Evolutionary conservation across 2,329 filamentous ascomycete genomes (phyloP).

Genomic region (Arachnomyces sp.): DNA sequence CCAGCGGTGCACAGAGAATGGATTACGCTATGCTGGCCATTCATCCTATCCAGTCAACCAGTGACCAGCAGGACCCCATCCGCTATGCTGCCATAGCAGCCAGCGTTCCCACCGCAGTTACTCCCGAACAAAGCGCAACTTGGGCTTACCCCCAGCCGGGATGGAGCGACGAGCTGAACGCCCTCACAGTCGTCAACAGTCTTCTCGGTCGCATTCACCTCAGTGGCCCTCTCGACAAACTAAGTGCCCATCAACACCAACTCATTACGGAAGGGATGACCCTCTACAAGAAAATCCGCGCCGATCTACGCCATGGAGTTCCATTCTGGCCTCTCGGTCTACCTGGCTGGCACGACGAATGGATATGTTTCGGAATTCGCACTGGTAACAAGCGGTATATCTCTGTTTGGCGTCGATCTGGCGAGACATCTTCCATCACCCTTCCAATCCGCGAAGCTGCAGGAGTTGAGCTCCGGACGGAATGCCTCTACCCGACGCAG

Average conservation of each 20-base stretch:
- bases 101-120: conserved; percentile 25
- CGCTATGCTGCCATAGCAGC: conserved; percentile 26
- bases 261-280: conserved; percentile 24
- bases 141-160: conserved; percentile 30
- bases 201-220: conserved; percentile 26
- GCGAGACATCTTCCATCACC: not conserved
- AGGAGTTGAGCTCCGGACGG: no score
- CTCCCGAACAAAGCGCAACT: conserved; percentile 27
- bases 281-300: conserved; percentile 21
- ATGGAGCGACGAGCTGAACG: conserved; percentile 29
- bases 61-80: conserved; percentile 28
- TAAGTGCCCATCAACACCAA: conserved; percentile 16
- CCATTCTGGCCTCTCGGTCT: conserved; percentile 29
- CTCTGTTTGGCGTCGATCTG: conserved; percentile 17
- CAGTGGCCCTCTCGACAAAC: conserved; percentile 22
- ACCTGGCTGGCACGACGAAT: conserved; percentile 25
- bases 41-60: conserved; percentile 27
- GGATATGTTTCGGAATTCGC: conserved; percentile 22
- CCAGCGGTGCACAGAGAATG: conserved; percentile 28
- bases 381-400: conserved; percentile 8
- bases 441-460: no score
- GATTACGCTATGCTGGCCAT: conserved; percentile 28
- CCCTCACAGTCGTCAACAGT: conserved; percentile 27
- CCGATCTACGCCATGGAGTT: conserved; percentile 12
- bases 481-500: no score